Evolutionary conservation across 768 basidiomycete genomes (phyloP).

Genomic region (Lentinula raphanica): DNA sequence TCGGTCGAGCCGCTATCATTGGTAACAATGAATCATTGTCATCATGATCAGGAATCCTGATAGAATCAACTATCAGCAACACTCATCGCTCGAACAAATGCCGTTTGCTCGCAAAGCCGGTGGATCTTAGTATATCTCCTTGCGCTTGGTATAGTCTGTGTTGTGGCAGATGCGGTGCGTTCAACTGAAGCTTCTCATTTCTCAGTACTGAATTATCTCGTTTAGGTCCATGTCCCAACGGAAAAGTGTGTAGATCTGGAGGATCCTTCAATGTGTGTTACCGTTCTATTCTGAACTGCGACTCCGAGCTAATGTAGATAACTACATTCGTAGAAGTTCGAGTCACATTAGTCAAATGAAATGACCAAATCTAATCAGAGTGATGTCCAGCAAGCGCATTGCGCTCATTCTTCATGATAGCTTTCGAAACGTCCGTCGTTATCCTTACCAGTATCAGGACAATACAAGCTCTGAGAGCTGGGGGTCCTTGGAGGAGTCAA

Average conservation of each 20-base stretch:
- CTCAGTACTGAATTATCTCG: not conserved
- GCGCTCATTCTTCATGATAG: conserved; percentile 14
- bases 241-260: conserved; percentile 14
- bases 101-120: conserved; percentile 15
- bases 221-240: conserved; percentile 16
- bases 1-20: conserved; percentile 24
- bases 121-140: conserved; percentile 14
- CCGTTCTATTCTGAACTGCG: no score
- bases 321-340: no score
- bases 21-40: conserved; percentile 12
- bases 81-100: conserved; percentile 16
- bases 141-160: conserved; percentile 15
- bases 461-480: conserved; percentile 13
- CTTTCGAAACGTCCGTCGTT: conserved; percentile 13
- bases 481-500: conserved; percentile 6
- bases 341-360: no score
- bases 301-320: no score
- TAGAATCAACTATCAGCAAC: conserved; percentile 6
- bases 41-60: not conserved
- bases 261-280: conserved; percentile 11
- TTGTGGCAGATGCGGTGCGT: conserved; percentile 21
- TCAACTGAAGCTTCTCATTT: not conserved
- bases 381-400: conserved; percentile 11
- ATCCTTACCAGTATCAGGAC: conserved; percentile 14
- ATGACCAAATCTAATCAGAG: no score